Evolutionary conservation across 768 basidiomycete genomes (phyloP).

Genomic region (Kockovaella imperatae): DNA sequence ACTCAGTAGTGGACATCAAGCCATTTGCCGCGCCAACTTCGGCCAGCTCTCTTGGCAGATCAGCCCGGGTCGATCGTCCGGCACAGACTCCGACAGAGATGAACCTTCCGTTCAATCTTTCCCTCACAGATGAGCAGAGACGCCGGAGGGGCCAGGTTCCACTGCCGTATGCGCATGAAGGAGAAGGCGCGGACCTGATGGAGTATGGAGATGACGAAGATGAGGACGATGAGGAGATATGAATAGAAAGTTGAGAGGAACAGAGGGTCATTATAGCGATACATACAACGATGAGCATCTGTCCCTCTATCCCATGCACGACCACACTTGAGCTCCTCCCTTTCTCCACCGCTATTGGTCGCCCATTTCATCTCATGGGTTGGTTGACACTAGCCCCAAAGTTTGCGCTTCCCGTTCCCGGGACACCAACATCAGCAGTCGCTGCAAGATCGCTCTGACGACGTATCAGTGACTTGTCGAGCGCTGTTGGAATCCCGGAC

Average conservation of each 20-base stretch:
- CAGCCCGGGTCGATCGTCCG: background rate
- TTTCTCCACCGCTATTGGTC: too few species aligned
- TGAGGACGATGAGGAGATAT: constrained; percentile 14
- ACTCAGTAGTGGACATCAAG: constrained; percentile 8
- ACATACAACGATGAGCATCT: background rate
- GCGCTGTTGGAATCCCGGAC: background rate
- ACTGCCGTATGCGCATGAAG: constrained; percentile 83
- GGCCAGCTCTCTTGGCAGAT: constrained; percentile 49
- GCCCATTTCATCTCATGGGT: too few species aligned
- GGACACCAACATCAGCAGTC: constrained; percentile 31
- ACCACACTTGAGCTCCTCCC: too few species aligned
- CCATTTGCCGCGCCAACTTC: constrained; percentile 30
- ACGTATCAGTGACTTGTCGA: background rate
- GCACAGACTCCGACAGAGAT: constrained; percentile 54
- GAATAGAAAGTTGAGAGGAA: background rate
- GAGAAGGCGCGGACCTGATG: constrained; percentile 46
- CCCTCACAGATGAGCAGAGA: constrained; percentile 72
- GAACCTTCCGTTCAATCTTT: constrained; percentile 78
- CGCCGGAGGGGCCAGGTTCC: constrained; percentile 72
- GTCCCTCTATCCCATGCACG: too few species aligned
- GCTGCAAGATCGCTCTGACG: constrained; percentile 19
- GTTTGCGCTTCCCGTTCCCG: constrained; percentile 38
- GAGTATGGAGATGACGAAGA: constrained; percentile 34
- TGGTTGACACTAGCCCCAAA: constrained; percentile 21
- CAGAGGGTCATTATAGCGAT: background rate